Evolutionary conservation across 768 basidiomycete genomes (phyloP).

Genomic region (Collybia sordida): DNA sequence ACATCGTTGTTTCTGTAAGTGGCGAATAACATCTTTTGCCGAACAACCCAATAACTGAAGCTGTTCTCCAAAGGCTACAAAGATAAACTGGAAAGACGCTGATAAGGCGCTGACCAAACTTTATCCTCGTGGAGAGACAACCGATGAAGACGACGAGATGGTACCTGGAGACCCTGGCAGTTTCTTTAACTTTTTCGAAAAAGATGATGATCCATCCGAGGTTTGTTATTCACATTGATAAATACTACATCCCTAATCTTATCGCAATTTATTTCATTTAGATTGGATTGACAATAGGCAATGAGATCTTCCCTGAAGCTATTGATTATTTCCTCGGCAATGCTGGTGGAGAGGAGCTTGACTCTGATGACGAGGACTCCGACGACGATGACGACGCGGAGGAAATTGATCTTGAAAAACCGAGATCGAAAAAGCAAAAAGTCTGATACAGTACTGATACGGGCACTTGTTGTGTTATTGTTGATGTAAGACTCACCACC

Average conservation of each 20-base stretch:
- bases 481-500: slow-evolving; percentile 1
- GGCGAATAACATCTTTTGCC: background rate
- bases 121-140: slow-evolving; percentile 56
- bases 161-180: slow-evolving; percentile 64
- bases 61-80: slow-evolving; percentile 43
- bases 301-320: slow-evolving; percentile 78
- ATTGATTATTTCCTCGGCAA: slow-evolving; percentile 82
- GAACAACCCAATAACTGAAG: slow-evolving; percentile 7
- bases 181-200: slow-evolving; percentile 88
- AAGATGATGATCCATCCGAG: slow-evolving; percentile 61
- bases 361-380: slow-evolving; percentile 68
- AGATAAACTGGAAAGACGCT: slow-evolving; percentile 82
- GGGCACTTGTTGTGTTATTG: slow-evolving; percentile 14
- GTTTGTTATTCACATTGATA: slow-evolving; percentile 38
- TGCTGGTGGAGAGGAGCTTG: slow-evolving; percentile 54
- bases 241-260: background rate
- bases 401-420: slow-evolving; percentile 88
- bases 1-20: slow-evolving; percentile 66
- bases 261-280: slow-evolving; percentile 24
- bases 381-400: slow-evolving; percentile 79
- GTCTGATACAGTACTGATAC: slow-evolving; percentile 32
- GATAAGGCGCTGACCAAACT: slow-evolving; percentile 75
- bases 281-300: slow-evolving; percentile 72
- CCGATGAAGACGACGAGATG: slow-evolving; percentile 62
- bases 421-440: slow-evolving; percentile 72